Conservation (phyloP, 2,329 filamentous ascomycete species). For the Penicillium crustosum region DNA sequence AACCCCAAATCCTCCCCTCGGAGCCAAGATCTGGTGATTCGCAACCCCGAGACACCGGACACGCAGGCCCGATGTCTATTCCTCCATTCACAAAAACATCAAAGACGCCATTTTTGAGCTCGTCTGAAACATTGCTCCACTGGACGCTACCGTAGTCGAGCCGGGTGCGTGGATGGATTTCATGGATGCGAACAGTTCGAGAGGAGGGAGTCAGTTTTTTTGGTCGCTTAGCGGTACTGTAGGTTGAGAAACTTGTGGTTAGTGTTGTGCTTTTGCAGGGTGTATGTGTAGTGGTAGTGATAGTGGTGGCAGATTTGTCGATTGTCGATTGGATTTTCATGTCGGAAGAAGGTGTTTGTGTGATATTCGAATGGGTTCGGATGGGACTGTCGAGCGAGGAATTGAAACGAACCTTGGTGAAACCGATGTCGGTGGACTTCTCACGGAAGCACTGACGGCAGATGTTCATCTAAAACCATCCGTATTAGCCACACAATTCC, state of each 20-base stretch:
- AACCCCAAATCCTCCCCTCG: conserved; percentile 29
- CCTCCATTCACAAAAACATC: conserved; percentile 21
- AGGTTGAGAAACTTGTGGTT: conserved; percentile 12
- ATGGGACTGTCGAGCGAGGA: background rate
- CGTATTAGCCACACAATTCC: conserved; percentile 24
- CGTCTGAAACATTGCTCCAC: conserved; percentile 25
- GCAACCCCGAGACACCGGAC: conserved; percentile 19
- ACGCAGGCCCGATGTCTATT: conserved; percentile 11
- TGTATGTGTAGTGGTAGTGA: background rate
- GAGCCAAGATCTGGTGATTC: conserved; percentile 22
- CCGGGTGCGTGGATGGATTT: conserved; percentile 32
- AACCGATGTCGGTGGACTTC: conserved; percentile 67
- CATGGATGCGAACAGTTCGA: conserved; percentile 35
- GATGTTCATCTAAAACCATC: conserved; percentile 48
- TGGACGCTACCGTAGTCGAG: conserved; percentile 23
- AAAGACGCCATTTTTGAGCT: conserved; percentile 15
- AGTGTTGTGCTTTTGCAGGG: conserved; percentile 11
- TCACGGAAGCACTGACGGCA: conserved; percentile 70
- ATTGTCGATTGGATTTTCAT: background rate
- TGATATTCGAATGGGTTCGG: conserved; percentile 1
- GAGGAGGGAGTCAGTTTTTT: conserved; percentile 26
- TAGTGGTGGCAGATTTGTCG: background rate
- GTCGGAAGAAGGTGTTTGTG: background rate
- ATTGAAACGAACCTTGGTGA: conserved; percentile 60
- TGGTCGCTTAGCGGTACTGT: conserved; percentile 38